A percentile compares a stretch with the other conserved stretches of the same genome.
Conservation (phyloP, 495 filamentous ascomycete genomes). For the Articulospora tetracladia region DNA sequence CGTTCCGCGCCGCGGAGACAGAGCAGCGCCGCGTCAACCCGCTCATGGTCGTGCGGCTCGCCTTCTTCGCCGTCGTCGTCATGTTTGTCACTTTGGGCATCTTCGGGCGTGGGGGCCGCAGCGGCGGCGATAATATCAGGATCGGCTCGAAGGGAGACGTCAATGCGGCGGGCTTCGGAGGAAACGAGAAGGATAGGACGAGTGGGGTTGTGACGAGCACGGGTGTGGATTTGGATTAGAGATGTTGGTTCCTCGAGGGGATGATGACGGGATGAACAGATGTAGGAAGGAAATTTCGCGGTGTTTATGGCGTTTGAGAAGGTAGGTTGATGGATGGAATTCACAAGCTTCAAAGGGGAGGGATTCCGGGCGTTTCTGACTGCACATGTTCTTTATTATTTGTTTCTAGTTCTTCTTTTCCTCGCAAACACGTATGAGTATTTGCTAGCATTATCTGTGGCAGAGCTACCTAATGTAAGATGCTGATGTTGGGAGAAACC, state of each 20-base stretch:
- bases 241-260: too few species aligned
- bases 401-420: background rate
- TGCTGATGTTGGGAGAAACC: background rate
- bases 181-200: background rate
- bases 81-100: background rate
- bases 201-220: too few species aligned
- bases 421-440: background rate
- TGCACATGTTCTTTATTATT: background rate
- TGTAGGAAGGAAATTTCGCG: too few species aligned
- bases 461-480: conserved; percentile 10
- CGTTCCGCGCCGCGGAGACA: background rate
- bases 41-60: background rate
- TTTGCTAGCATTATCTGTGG: background rate
- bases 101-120: background rate
- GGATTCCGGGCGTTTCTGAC: background rate
- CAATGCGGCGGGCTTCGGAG: background rate
- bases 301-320: background rate
- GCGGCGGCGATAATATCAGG: background rate
- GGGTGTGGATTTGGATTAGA: too few species aligned
- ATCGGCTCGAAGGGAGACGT: too few species aligned
- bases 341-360: background rate
- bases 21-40: background rate
- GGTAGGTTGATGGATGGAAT: background rate
- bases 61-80: background rate
- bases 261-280: too few species aligned